phyloP scores from a whole-genome alignment of 73 alveolate genomes.

The Effrenium voratum region DNA sequence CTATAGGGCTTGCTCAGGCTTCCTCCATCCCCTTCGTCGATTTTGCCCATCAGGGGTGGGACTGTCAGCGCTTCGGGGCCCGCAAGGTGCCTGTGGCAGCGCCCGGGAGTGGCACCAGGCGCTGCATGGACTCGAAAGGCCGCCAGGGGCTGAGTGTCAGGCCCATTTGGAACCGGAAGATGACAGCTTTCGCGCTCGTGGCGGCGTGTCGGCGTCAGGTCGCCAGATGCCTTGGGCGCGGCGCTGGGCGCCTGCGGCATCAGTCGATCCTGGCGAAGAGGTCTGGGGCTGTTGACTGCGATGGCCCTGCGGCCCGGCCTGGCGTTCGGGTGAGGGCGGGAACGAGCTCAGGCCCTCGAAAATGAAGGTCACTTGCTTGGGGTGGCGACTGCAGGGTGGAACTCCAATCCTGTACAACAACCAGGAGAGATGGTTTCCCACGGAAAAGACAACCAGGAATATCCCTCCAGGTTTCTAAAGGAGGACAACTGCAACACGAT shows the following conservation, averaged over 20 bases:
- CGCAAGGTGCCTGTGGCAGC: constrained; percentile 59
- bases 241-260: constrained; percentile 58
- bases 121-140: neutral
- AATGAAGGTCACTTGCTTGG: too few relatives aligned
- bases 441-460: too few relatives aligned
- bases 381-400: too few relatives aligned
- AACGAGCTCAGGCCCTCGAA: too few relatives aligned
- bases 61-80: neutral
- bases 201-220: neutral
- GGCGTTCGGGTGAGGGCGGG: too few relatives aligned
- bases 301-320: constrained; percentile 5
- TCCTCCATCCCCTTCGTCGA: too few relatives aligned
- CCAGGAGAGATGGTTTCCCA: too few relatives aligned
- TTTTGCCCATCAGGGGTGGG: too few relatives aligned
- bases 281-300: constrained; percentile 9
- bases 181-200: neutral
- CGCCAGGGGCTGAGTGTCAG: neutral
- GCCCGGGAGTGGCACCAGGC: constrained; percentile 57
- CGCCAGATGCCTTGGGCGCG: constrained; percentile 31
- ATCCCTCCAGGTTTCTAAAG: too few relatives aligned
- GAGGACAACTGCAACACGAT: too few relatives aligned
- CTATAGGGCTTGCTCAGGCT: too few relatives aligned
- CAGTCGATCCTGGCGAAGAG: constrained; percentile 38
- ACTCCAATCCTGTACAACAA: too few relatives aligned
- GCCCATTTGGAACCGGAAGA: neutral